Percentiles rank a stretch among this genome's conserved stretches.
These are phyloP conservation scores for Calophaca sinica DNA, from an alignment of 306 rosid species.

Conservation along the genomic window DNA sequence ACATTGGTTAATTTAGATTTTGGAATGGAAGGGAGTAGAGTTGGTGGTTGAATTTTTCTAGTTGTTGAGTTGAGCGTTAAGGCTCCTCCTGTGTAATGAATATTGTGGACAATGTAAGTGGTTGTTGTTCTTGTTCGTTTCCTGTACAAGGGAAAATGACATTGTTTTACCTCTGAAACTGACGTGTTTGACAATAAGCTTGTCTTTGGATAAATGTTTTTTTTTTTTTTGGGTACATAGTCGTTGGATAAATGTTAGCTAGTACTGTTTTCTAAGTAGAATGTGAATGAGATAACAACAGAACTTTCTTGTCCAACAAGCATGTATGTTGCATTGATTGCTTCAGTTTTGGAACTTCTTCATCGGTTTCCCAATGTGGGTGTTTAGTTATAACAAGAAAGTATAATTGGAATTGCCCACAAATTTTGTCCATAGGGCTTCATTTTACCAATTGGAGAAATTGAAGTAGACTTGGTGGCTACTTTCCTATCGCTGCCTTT, in stretches of 20 bases:
- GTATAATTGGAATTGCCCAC: conserved; percentile 12
- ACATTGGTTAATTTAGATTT: conserved; percentile 33
- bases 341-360: conserved; percentile 42
- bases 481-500: conserved; percentile 27
- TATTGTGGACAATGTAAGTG: conserved; percentile 36
- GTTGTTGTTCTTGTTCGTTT: conserved; percentile 14
- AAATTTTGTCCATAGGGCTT: neutral
- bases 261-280: neutral
- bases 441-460: conserved; percentile 31
- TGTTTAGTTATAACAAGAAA: conserved; percentile 39
- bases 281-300: conserved; percentile 25
- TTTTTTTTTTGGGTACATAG: too few relatives aligned
- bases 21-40: neutral
- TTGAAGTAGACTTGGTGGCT: conserved; percentile 42
- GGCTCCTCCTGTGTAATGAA: conserved; percentile 35
- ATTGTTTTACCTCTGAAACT: conserved; percentile 4
- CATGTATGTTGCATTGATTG: conserved; percentile 39
- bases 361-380: conserved; percentile 37
- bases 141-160: conserved; percentile 17
- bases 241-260: neutral
- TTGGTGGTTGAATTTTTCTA: conserved; percentile 6
- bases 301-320: neutral
- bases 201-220: conserved; percentile 13
- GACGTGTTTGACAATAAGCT: conserved; percentile 33
- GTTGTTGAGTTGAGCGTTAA: conserved; percentile 37